Conservation (phyloP, 225 moss, liverwort and hornwort genomes). For the Climacium dendroides region DNA sequence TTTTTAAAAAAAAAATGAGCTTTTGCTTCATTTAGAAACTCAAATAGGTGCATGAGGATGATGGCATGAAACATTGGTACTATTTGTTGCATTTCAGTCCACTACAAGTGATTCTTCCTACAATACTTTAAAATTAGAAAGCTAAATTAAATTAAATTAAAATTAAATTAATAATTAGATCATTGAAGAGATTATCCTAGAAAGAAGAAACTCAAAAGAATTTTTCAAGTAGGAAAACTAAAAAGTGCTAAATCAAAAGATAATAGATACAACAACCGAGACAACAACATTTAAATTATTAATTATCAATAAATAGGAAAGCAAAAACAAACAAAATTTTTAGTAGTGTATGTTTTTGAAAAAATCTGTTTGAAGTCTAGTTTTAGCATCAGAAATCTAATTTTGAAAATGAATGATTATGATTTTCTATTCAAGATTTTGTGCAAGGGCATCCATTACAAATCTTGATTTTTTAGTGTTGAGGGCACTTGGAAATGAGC, state of each 20-base stretch:
- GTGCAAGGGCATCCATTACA: too few species aligned
- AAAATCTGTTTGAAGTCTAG: too few species aligned
- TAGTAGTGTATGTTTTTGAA: too few species aligned
- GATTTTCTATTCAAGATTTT: too few species aligned
- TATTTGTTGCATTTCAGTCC: background rate
- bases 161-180: background rate
- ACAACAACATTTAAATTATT: background rate
- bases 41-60: background rate
- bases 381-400: too few species aligned
- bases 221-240: fast-evolving
- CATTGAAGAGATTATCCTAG: fast-evolving
- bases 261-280: background rate
- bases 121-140: background rate
- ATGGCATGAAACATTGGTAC: background rate
- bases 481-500: too few species aligned
- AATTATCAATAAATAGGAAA: background rate
- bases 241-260: background rate
- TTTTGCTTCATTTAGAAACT: background rate
- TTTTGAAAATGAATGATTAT: too few species aligned
- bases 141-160: background rate
- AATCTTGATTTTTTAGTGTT: too few species aligned
- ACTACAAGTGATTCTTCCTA: background rate
- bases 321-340: background rate
- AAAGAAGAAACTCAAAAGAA: background rate
- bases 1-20: background rate